Evolutionary conservation across 345 rosid species (phyloP).

Genomic region (Mangifera indica): DNA sequence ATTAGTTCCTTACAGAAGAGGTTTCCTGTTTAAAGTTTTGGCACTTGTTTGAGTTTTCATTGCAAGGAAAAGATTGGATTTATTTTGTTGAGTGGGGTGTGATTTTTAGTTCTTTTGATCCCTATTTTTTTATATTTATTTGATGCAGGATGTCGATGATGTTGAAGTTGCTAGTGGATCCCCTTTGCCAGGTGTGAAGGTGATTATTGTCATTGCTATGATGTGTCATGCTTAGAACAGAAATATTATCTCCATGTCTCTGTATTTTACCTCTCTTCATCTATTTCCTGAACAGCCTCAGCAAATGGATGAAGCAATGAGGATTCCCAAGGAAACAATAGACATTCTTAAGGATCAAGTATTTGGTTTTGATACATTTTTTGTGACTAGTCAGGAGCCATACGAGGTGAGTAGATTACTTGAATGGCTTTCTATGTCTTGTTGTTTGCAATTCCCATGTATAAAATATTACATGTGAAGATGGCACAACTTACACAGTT

Average conservation of each 20-base stretch:
- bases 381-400: slow-evolving; percentile 95
- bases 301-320: slow-evolving; percentile 67
- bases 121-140: slow-evolving; percentile 21
- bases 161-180: slow-evolving; percentile 77
- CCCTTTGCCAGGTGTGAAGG: slow-evolving; percentile 98
- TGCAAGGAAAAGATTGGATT: slow-evolving; percentile 1
- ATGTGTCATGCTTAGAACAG: slow-evolving; percentile 18
- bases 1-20: not conserved
- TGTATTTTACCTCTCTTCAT: slow-evolving; percentile 20
- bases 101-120: slow-evolving; percentile 6
- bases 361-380: slow-evolving; percentile 92
- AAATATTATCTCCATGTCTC: slow-evolving; percentile 17
- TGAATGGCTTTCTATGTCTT: not conserved
- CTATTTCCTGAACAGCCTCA: slow-evolving; percentile 55
- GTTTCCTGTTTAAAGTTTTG: slow-evolving; percentile 13
- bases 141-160: slow-evolving; percentile 57
- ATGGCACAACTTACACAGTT: slow-evolving; percentile 6
- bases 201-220: slow-evolving; percentile 38
- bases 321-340: slow-evolving; percentile 80
- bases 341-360: slow-evolving; percentile 87
- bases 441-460: slow-evolving; percentile 7
- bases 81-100: slow-evolving; percentile 2
- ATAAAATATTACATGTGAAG: slow-evolving; percentile 14
- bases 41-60: slow-evolving; percentile 13
- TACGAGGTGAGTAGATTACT: slow-evolving; percentile 65